phyloP scores from a whole-genome alignment of 129 eudicot genomes.

The Helichrysum umbraculigerum region DNA sequence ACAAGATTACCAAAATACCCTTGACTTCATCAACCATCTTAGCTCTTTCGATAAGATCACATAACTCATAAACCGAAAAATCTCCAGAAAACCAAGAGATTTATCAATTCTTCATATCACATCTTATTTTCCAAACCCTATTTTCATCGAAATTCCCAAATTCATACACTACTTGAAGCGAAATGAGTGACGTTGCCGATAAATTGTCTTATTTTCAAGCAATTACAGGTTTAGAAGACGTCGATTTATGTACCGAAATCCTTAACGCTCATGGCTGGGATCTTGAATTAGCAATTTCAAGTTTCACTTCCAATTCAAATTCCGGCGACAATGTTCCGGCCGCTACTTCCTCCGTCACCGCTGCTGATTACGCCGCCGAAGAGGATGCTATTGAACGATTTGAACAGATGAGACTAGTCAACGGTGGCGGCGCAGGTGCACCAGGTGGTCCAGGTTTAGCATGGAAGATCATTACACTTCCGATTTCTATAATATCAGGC shows the following conservation, averaged over 20 bases:
- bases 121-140: constrained; percentile 28
- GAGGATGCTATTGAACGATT: neutral
- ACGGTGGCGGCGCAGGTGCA: constrained; percentile 28
- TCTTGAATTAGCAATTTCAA: constrained; percentile 79
- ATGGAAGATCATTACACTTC: constrained; percentile 79
- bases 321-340: constrained; percentile 11
- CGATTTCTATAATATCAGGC: constrained; percentile 74
- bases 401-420: neutral
- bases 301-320: constrained; percentile 45
- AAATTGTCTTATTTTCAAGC: constrained; percentile 89
- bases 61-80: constrained; percentile 1
- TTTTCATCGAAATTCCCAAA: neutral
- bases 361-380: constrained; percentile 15
- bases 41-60: constrained; percentile 17
- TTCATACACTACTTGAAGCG: constrained; percentile 23
- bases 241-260: constrained; percentile 88
- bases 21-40: constrained; percentile 2
- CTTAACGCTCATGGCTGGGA: constrained; percentile 89
- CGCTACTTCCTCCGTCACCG: constrained; percentile 16
- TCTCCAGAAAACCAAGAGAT: constrained; percentile 14
- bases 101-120: constrained; percentile 3
- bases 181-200: constrained; percentile 41
- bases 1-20: constrained; percentile 14
- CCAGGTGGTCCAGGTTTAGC: constrained; percentile 49
- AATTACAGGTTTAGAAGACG: constrained; percentile 77